Percentiles rank a stretch among this genome's conserved stretches.
Evolutionary conservation across 495 filamentous ascomycete genomes (phyloP).

Genomic region (Aspergillus panamensis): DNA sequence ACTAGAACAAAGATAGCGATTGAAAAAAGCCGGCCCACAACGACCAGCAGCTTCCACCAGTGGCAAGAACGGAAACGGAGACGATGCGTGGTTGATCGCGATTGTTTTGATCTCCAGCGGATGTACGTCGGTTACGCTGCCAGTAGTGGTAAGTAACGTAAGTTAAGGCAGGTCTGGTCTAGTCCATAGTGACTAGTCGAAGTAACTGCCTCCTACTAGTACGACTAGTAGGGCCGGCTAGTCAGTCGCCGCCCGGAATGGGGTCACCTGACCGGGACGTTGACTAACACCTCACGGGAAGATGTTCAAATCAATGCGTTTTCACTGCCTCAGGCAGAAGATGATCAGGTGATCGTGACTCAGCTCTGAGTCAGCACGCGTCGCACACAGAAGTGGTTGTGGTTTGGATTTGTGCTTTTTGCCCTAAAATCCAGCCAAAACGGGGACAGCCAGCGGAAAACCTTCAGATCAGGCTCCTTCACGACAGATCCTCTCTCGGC

Average conservation of each 20-base stretch:
- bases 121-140: slow-evolving; percentile 16
- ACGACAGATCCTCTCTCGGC: slow-evolving; percentile 6
- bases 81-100: slow-evolving; percentile 18
- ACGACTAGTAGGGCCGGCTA: too few species aligned
- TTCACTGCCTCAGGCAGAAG: too few species aligned
- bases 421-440: slow-evolving; percentile 39
- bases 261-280: neutral
- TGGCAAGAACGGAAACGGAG: slow-evolving; percentile 11
- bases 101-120: slow-evolving; percentile 19
- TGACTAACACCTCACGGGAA: neutral
- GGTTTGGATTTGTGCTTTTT: slow-evolving; percentile 39
- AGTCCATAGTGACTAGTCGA: slow-evolving; percentile 1
- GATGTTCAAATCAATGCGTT: too few species aligned
- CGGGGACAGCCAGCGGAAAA: slow-evolving; percentile 27
- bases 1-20: slow-evolving; percentile 11
- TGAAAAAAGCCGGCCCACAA: slow-evolving; percentile 18
- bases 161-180: neutral
- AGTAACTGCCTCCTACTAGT: neutral
- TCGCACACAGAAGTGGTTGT: slow-evolving; percentile 37
- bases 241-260: too few species aligned
- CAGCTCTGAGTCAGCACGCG: slow-evolving; percentile 30
- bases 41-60: slow-evolving; percentile 19
- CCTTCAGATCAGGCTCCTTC: slow-evolving; percentile 19
- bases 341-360: slow-evolving; percentile 17
- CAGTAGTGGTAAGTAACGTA: slow-evolving; percentile 1